phyloP scores from a whole-genome alignment of 2,329 filamentous ascomycete genomes.

The Pseudogymnoascus sp. region DNA sequence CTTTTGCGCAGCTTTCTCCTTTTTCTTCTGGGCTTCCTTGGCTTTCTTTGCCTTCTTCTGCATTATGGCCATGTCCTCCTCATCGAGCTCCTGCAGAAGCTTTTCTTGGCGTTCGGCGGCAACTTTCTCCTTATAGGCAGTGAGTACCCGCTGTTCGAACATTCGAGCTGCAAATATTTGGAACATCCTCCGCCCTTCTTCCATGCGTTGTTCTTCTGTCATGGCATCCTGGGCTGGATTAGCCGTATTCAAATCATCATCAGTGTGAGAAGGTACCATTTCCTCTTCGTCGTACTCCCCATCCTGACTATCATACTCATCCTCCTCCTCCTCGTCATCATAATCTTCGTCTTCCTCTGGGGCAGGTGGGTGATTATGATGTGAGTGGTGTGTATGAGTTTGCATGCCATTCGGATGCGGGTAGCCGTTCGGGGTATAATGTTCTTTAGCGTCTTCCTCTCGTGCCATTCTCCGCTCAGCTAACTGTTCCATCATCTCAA shows the following conservation, averaged over 20 bases:
- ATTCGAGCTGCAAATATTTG: slow-evolving; percentile 98
- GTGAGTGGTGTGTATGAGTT: slow-evolving; percentile 27
- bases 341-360: slow-evolving; percentile 70
- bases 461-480: slow-evolving; percentile 95
- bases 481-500: slow-evolving; percentile 99
- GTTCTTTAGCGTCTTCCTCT: slow-evolving; percentile 76
- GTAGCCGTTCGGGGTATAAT: slow-evolving; percentile 50
- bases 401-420: slow-evolving; percentile 51
- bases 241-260: slow-evolving; percentile 27
- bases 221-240: slow-evolving; percentile 66
- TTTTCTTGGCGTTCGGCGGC: slow-evolving; percentile 85
- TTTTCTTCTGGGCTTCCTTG: slow-evolving; percentile 88
- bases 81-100: slow-evolving; percentile 82
- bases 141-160: slow-evolving; percentile 96
- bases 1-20: slow-evolving; percentile 85
- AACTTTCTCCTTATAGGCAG: slow-evolving; percentile 96
- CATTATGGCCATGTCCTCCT: slow-evolving; percentile 68
- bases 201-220: slow-evolving; percentile 98
- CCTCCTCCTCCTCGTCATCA: slow-evolving; percentile 58
- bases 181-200: slow-evolving; percentile 96
- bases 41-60: slow-evolving; percentile 88
- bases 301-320: slow-evolving; percentile 55
- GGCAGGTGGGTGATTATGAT: slow-evolving; percentile 51
- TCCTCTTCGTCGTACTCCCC: slow-evolving; percentile 75
- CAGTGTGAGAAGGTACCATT: slow-evolving; percentile 37